phyloP scores from a whole-genome alignment of 768 basidiomycete species.

The Lepiota venenata region DNA sequence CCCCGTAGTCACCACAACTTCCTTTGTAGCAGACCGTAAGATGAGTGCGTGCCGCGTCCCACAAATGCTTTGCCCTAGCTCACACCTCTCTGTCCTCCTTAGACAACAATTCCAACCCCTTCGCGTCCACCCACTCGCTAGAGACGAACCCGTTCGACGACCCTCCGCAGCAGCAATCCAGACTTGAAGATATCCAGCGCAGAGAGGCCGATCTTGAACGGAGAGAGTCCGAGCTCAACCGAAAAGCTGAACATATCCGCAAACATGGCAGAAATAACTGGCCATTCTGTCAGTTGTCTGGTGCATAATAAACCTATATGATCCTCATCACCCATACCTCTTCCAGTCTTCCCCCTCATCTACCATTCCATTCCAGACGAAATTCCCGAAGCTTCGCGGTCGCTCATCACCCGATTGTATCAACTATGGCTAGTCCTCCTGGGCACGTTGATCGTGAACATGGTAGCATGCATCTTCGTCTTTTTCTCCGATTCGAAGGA shows the following conservation, averaged over 20 bases:
- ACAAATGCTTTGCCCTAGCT: constrained; percentile 4
- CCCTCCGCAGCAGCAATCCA: constrained; percentile 46
- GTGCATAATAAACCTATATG: constrained; percentile 10
- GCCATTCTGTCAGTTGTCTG: constrained; percentile 72
- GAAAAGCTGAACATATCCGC: constrained; percentile 66
- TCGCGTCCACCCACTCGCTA: constrained; percentile 80
- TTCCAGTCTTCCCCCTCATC: constrained; percentile 86
- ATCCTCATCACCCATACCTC: constrained; percentile 15
- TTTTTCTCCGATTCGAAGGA: constrained; percentile 73
- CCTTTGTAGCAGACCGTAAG: constrained; percentile 16
- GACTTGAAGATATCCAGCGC: constrained; percentile 64
- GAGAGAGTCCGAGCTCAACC: constrained; percentile 71
- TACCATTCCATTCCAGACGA: constrained; percentile 92
- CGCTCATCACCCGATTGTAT: constrained; percentile 82
- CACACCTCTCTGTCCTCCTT: constrained; percentile 9
- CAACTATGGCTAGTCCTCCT: constrained; percentile 92
- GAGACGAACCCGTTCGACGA: constrained; percentile 92
- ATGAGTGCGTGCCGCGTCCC: constrained; percentile 30
- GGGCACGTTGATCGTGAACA: constrained; percentile 80
- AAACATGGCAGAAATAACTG: constrained; percentile 88
- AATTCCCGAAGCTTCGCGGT: constrained; percentile 78
- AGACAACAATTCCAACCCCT: constrained; percentile 68
- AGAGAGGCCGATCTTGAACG: constrained; percentile 81
- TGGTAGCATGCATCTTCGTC: constrained; percentile 86
- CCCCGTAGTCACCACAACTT: not conserved